Evolutionary conservation across 106 monocot genomes (phyloP), one percentile per base, ranked within the genome.

Genomic region (Vanilla planifolia): DNA sequence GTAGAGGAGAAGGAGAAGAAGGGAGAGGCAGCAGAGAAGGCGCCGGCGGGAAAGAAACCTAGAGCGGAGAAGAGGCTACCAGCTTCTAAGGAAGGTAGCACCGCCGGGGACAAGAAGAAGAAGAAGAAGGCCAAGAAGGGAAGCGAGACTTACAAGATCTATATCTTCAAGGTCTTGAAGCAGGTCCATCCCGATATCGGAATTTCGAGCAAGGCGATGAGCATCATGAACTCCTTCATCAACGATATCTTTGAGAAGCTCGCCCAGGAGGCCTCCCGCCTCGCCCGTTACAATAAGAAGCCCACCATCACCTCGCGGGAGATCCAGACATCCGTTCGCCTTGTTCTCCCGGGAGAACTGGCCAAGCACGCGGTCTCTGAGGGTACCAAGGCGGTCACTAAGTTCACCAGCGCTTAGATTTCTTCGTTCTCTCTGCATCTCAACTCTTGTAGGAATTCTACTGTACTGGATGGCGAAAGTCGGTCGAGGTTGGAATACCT

Each of bases 171-270:
- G 85, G 93, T 94, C 13, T 50, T 94, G 42, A 94, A 94, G 75
- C 93, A 94, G 83, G 93, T 94, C 3, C 94, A 89, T 61, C 94
- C 89, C 11, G 94, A 94, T 64, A 89, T 94, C 71, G 94, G 94
- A 42, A 94, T 94, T 62, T 83, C 82, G 26, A 80, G 77, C 83
- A 94, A 94, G 85, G 89, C 94, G 59, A 94, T 94, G 94, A 73
- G 77, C 26, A 93, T 93, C 76, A 93, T 93, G 93, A 89, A 93
- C 89, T 77, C 77, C 55, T 94, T 89, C 79, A 89, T 94, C 61
- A 94, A 94, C 72, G 93, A 94, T 50, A 89, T 89, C 69, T 94
- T 94, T 65, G 93, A 94, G 89, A 94, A 94, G 82, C 85, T 94
- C 61, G 93, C 93, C 15, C 60, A 57, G 30, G 89, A 94, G 72